phyloP scores from a whole-genome alignment of 169 alveolate genomes.

The Toxoplasma gondii region DNA sequence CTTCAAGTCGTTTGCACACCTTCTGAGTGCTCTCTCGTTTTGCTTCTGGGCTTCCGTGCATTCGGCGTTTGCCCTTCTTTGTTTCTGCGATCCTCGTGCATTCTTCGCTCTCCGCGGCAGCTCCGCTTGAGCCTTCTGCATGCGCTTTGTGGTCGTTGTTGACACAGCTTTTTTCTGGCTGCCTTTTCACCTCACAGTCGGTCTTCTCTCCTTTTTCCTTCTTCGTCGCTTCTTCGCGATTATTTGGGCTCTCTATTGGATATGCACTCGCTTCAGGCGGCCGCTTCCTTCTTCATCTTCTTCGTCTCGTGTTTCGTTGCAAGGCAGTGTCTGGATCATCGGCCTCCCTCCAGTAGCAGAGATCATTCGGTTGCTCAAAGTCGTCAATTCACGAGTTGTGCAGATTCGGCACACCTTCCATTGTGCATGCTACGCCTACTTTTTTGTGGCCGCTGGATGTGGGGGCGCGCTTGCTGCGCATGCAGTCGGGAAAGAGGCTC shows the following conservation, averaged over 20 bases:
- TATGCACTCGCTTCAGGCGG: neutral
- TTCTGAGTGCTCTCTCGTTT: neutral
- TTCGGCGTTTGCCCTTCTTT: neutral
- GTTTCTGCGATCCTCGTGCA: neutral
- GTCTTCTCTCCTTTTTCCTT: neutral
- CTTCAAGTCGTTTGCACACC: too few species aligned
- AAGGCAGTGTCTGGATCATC: too few species aligned
- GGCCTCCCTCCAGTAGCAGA: too few species aligned
- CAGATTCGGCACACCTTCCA: too few species aligned
- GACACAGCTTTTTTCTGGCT: neutral
- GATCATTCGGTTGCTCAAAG: too few species aligned
- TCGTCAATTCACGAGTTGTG: too few species aligned
- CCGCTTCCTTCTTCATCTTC: too few species aligned
- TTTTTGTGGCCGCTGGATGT: too few species aligned
- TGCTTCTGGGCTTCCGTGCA: neutral
- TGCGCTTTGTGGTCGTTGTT: neutral
- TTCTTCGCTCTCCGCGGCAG: neutral
- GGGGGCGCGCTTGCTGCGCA: too few species aligned
- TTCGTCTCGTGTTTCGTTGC: too few species aligned
- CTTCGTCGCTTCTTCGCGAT: neutral
- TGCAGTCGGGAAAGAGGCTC: too few species aligned
- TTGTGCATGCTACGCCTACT: too few species aligned
- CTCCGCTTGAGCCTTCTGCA: neutral
- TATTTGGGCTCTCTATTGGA: neutral
- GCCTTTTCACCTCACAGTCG: neutral